Base-by-base conservation (phyloP, 495 filamentous ascomycete species). In the Lasiosphaeriaceae sp. region DNA sequence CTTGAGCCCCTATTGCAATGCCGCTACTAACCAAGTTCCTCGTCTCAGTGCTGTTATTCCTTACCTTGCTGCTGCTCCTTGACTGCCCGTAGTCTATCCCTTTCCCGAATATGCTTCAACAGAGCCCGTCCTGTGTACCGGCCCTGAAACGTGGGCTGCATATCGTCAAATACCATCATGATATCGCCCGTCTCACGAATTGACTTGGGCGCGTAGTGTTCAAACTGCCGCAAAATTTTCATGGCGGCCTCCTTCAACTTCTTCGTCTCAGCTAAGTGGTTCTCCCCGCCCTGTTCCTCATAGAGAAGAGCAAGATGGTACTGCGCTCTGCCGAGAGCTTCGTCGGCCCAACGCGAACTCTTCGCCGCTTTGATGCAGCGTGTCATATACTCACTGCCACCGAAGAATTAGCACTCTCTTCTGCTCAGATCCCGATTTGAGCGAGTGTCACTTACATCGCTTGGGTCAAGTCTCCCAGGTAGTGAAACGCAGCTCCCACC, bases 401-500 rank as follows among this genome's bases (percentile, higher is more conserved):
- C 16, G 6, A 43, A 26, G 26, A 31, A 31, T 31, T 31, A 31
- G 26, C n/a, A n/a, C n/a, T n/a, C n/a, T n/a, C n/a, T n/a, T n/a
- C n/a, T n/a, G n/a, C n/a, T n/a, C n/a, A n/a, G n/a, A n/a, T n/a
- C n/a, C n/a, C 34, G 34, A 9, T 37, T 8, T 37, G 14, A 37
- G 34, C 2, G 34, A 43, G 16, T 6, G 2, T 14, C 4, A 43
- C 58, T 52, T 48, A 60, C 58, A 56, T 60, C 17, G 58, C 58
- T 11, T 16, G 52, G 1, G n/a, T 19, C 14, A 48, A 4, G n/a
- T 60, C 50, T 7, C 57, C 57, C 5, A 59, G 41, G n/a, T 54
- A 31, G 34, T 57, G 48, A 22, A 50, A 50, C 44, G 52, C 31
- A 21, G 52, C 64, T 19, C 66, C 66, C 23, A 69, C 61, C 7